Evolutionary conservation across 805 yeast species (phyloP), one percentile per base, ranked within the genome.

Genomic region (Candida maesae): DNA sequence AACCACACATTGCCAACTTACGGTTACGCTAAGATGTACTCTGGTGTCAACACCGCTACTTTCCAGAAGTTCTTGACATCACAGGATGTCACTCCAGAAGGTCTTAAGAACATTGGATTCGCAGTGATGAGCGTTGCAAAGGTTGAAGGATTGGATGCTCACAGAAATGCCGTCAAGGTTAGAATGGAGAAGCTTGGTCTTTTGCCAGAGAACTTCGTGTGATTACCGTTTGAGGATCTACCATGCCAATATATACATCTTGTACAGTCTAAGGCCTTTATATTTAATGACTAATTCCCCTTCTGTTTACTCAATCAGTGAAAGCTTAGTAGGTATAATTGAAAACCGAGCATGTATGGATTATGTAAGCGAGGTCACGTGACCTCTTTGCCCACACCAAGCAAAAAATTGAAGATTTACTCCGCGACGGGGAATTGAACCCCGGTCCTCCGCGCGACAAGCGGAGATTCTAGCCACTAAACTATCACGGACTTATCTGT

Each of bases 1-100:
- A 93, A 93, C 73, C 99, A 93, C 68, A 93, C 99, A 0, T 74
- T 93, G 55, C 99, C 99, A 44, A 93, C 99, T 0, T 93, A 93
- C 60, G 99, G 99, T 37, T 93, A 91, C 59, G 98, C 99, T 33
- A 83, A 89, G 68, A 95, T 88, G 76, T 93, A 93, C 68, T 82
- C 95, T 51, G 99, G 99, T 47, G 97, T 90, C 41, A 93, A 93
- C 69, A 93, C 98, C 18, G 81, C 89, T 37, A 89, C 97, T 0
- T 93, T 87, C 79, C 95, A 86, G 65, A 93, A 93, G 66, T 89
- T 85, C 67, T 84, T 93, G 58, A 93, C 99, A 10, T 76, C 95
- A 21, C 99, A 93, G 69, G 87, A 83, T 58, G 87, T 93, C 26
- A 82, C 89, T 1, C 79, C 84, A 41, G 76, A 81, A 61, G 99